Percentiles rank a stretch among this genome's conserved stretches.
Conservation (phyloP, 257 asterid species). For the Perilla frutescens region DNA sequence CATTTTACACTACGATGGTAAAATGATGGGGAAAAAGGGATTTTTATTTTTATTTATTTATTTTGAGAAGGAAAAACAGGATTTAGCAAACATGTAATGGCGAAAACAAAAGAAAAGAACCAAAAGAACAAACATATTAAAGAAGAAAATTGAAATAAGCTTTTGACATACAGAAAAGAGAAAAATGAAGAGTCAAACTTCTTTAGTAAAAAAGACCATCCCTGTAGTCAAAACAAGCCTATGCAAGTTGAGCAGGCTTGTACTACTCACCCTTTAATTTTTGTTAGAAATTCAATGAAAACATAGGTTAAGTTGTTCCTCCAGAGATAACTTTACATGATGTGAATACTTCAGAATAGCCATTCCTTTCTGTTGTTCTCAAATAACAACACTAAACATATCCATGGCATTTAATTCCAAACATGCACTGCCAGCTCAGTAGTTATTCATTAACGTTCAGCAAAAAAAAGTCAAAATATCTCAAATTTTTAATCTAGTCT, state of each 20-base stretch:
- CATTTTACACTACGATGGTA: slow-evolving; percentile 5
- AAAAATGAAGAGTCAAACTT: slow-evolving; percentile 2
- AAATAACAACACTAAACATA: not conserved
- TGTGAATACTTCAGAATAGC: not conserved
- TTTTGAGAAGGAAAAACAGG: not conserved
- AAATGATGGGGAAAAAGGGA: not conserved
- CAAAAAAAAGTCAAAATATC: not conserved
- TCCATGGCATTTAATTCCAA: slow-evolving; percentile 2
- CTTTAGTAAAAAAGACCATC: not conserved
- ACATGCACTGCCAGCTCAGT: slow-evolving; percentile 3
- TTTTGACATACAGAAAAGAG: not conserved
- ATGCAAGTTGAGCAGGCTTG: not conserved
- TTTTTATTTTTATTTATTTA: too few relatives aligned
- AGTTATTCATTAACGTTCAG: not conserved
- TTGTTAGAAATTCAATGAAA: not conserved
- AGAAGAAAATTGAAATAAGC: not conserved
- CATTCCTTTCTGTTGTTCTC: not conserved
- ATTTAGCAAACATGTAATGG: not conserved
- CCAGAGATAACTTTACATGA: not conserved
- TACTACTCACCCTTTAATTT: not conserved
- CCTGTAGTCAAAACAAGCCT: not conserved
- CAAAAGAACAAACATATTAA: not conserved
- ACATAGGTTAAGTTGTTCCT: not conserved
- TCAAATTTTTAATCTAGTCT: not conserved
- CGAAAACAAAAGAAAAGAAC: not conserved